Percentiles rank a stretch among this genome's conserved stretches.
Conservation (phyloP, 345 rosid species). For the Microcos paniculata region DNA sequence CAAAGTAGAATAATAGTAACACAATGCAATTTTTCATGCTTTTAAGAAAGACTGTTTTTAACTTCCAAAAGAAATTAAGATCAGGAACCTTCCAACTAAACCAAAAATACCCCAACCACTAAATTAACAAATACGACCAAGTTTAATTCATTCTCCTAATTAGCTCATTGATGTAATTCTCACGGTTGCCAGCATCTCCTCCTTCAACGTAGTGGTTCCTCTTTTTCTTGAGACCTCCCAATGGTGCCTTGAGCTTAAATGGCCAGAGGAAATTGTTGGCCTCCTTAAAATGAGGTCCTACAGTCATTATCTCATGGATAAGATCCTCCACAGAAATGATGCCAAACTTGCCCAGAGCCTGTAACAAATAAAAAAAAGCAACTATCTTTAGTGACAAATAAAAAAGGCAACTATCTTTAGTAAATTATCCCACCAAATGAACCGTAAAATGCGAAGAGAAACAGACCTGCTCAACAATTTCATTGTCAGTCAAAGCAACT, state of each 20-base stretch:
- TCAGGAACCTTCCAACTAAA: not conserved
- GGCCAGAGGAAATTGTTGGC: slow-evolving; percentile 93
- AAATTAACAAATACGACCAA: not conserved
- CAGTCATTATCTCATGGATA: slow-evolving; percentile 83
- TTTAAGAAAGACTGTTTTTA: not conserved
- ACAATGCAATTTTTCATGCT: not conserved
- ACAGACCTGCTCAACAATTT: slow-evolving; percentile 71
- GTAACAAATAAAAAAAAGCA: not conserved
- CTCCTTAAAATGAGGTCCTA: slow-evolving; percentile 94
- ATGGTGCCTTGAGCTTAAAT: slow-evolving; percentile 88
- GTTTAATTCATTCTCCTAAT: slow-evolving; percentile 85
- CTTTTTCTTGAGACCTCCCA: slow-evolving; percentile 85
- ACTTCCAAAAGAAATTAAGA: not conserved
- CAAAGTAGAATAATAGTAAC: not conserved
- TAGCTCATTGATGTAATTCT: slow-evolving; percentile 70
- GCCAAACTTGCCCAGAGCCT: slow-evolving; percentile 72
- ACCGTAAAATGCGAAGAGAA: not conserved
- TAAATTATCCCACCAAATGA: not conserved
- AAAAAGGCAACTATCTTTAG: too few species aligned
- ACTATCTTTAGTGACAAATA: too few species aligned
- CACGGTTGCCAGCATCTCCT: slow-evolving; percentile 87
- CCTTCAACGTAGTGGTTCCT: slow-evolving; percentile 97
- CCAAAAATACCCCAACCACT: not conserved
- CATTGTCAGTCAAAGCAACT: slow-evolving; percentile 74
- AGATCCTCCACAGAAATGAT: slow-evolving; percentile 79